Evolutionary conservation across 768 basidiomycete genomes (phyloP).

Genomic region (Termitomyces sp.): DNA sequence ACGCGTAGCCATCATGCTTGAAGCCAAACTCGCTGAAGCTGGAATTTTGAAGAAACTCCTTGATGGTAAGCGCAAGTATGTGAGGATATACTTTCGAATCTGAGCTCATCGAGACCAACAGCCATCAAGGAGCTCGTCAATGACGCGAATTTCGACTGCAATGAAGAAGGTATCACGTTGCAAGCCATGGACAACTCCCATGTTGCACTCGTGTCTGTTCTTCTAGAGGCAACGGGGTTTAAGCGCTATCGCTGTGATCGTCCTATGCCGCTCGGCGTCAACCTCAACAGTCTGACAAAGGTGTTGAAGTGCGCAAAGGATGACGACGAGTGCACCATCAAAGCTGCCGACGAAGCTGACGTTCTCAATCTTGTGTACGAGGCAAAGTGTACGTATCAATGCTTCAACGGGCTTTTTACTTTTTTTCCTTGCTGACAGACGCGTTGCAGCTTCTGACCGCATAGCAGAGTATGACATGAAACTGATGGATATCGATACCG

Average conservation of each 20-base stretch:
- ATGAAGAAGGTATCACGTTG: slow-evolving; percentile 88
- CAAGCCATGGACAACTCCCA: slow-evolving; percentile 99
- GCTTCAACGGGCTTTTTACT: not conserved
- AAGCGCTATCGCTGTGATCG: slow-evolving; percentile 89
- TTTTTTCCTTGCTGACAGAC: slow-evolving; percentile 6
- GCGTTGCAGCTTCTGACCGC: slow-evolving; percentile 70
- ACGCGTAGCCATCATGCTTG: slow-evolving; percentile 57
- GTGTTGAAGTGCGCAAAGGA: slow-evolving; percentile 97
- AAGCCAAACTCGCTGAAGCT: slow-evolving; percentile 88
- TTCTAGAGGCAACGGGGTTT: slow-evolving; percentile 77
- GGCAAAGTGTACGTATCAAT: slow-evolving; percentile 56
- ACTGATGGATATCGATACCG: slow-evolving; percentile 98
- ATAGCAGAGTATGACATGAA: slow-evolving; percentile 99
- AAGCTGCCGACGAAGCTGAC: slow-evolving; percentile 89
- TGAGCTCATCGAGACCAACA: slow-evolving; percentile 24
- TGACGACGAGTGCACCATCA: slow-evolving; percentile 87
- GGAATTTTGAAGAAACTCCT: slow-evolving; percentile 88
- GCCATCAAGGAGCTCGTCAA: slow-evolving; percentile 97
- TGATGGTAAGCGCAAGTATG: slow-evolving; percentile 56
- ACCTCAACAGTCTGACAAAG: slow-evolving; percentile 85
- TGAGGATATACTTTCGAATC: not conserved
- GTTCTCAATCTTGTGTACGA: slow-evolving; percentile 86
- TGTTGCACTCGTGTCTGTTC: slow-evolving; percentile 91
- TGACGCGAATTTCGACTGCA: slow-evolving; percentile 97
- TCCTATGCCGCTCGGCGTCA: slow-evolving; percentile 87